Evolutionary conservation across 176 grass and related monocot species (phyloP), one percentile per base, ranked within the genome.

Genomic region (Elaeis guineensis): DNA sequence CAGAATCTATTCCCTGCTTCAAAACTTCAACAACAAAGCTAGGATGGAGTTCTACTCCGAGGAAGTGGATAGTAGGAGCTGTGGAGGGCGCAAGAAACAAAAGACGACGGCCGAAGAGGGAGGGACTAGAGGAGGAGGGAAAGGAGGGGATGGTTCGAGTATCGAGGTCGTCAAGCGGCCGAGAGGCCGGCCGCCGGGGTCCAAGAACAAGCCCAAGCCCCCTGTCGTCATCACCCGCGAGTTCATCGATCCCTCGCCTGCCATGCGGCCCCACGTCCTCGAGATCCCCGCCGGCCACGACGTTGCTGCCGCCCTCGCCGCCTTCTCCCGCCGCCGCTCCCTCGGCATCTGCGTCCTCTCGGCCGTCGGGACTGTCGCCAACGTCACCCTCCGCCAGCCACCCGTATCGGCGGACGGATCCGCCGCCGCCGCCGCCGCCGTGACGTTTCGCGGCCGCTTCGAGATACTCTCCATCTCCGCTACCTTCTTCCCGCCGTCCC

Each of bases 171-270:
- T 59, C 16, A 92, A 85, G 75, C 78, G 86, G 63, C 78, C 78
- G 19, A 19, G 93, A 17, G 93, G 93, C 21, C 76, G 87, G 0
- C 93, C 93, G 7, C 87, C 66, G 49, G 93, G 93, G 17, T 98
- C 93, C 32, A 98, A 98, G 84, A 98, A 98, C 76, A 80, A 76
- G 78, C 87, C 84, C 1, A 98, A 92, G 78, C 81, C 93, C 16
- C 84, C 93, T 8, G 79, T 92, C 35, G 79, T 98, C 55, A 83
- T 98, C 84, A 89, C 93, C 50, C 79, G 93, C 11, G 93, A 89
- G 51, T 44, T 12, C 2, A 65, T 75, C 0, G 93, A 89, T 18
- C 84, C 84, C 0, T 58, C 76, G 18, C 51, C 81, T 6, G 84
- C 87, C 16, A 92, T 98, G 87, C 87, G 93, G 1, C 84, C 87